Evolutionary conservation across 2,329 filamentous ascomycete genomes (phyloP), one percentile per base, ranked within the genome.

Genomic region (Boeremia exigua): DNA sequence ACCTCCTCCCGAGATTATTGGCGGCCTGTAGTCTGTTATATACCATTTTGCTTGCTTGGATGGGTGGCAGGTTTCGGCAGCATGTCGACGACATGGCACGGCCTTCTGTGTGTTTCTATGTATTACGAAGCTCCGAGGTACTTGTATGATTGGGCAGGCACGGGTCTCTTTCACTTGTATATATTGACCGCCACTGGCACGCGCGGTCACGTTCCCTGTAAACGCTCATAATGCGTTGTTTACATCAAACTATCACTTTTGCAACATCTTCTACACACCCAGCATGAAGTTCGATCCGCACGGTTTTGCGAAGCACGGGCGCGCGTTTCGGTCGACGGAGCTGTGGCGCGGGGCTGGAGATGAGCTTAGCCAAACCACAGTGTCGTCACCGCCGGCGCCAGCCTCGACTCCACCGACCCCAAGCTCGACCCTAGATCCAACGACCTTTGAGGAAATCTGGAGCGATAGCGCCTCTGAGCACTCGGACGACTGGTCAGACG

Each of bases 1-100:
- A 38, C 53, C 48, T 43, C 46, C n/a, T 33, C 54, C 54, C 7
- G 54, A 56, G 27, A 37, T 44, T 2, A 19, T 56, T 14, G 54
- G 54, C 11, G 54, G 54, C n/a, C 25, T 56, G 54, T 56, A 44
- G 17, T 33, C 42, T 17, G 48, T 54, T 54, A 15, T 48, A 54
- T 54, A 54, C 39, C 51, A 48, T 34, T 43, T 30, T 34, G 36
- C 42, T 42, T 42, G 29, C 49, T 30, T 42, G 27, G 44, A 15
- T 25, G 37, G 43, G 48, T 15, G 15, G 11, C 17, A 37, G 14
- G 38, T 36, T 29, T 23, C 19, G 19, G 42, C 34, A 17, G 36
- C 19, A 44, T 44, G 44, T 37, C 33, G 44, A 54, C 38, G 38
- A 38, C 39, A 44, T 39, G 6, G 32, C 19, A 32, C 32, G 51